Base-by-base conservation (phyloP, 2,329 filamentous ascomycete genomes). In the Endoconidiophora polonica region DNA sequence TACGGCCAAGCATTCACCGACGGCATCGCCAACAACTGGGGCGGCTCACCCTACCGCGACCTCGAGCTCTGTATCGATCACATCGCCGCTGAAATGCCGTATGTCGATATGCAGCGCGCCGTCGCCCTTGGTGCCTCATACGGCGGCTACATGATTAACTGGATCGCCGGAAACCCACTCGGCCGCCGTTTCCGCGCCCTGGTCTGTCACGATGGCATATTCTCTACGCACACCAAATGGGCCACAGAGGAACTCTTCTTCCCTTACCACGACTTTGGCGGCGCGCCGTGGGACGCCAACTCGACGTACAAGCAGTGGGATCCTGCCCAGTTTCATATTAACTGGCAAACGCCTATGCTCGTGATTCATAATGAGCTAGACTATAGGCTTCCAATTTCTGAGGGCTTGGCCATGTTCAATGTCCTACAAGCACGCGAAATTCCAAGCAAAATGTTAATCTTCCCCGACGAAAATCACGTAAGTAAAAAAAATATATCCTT, bases 331-430 rank as follows among this genome's bases (percentile, higher is more conserved):
- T 68, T 74, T 48, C 73, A 76, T 53, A 66, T 71, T 36, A 72
- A 90, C 57, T 95, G 88, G 88, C 68, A 74, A 1, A 95, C 88
- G 1, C 91, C 91, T 0, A 81, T 91, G 64, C 70, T 98, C 54
- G 64, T 77, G 54, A 87, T 96, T 49, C 90, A 96, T 64, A 90
- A 79, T 59, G 86, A 91, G 58, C 72, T 91, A 29, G 90, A 96
- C 63, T 96, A 94, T 61, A 76, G 90, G 16, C 68, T 95, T 23
- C 83, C 87, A 0, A 80, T 96, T 49, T 78, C 81, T 0, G 90
- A 95, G 63, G 88, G 87, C 0, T 64, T 94, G 48, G 76, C 83
- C 2, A 83, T 86, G 48, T 94, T 94, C 67, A 93, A 94, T 56
- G 80, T 87, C 5, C 68, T 94, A 26, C 87, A 94, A 65, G 75